Evolutionary conservation across 2,329 filamentous ascomycete species (phyloP).

Genomic region (Penicillium occitanis): DNA sequence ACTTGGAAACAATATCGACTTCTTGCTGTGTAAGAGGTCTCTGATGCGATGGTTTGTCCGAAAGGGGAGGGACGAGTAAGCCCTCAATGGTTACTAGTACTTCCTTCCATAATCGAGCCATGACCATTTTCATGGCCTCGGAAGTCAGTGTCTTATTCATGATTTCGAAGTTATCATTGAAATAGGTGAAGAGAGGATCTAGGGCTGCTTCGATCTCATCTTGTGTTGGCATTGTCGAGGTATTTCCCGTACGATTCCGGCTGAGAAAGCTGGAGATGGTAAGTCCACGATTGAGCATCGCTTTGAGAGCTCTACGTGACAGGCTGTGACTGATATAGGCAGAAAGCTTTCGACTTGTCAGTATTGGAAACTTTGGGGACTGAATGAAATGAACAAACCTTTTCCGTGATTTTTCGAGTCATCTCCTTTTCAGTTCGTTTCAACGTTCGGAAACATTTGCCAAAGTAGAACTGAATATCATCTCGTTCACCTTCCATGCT

Average conservation of each 20-base stretch:
- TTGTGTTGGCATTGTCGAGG: slow-evolving; percentile 60
- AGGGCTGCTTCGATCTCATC: slow-evolving; percentile 78
- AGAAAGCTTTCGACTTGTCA: slow-evolving; percentile 63
- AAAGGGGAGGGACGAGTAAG: slow-evolving; percentile 86
- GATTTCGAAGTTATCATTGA: slow-evolving; percentile 97
- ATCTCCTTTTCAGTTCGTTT: slow-evolving; percentile 97
- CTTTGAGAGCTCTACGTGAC: slow-evolving; percentile 75
- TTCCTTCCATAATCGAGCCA: slow-evolving; percentile 98
- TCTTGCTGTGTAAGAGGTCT: slow-evolving; percentile 81
- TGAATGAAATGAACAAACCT: slow-evolving; percentile 58
- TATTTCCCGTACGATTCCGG: slow-evolving; percentile 50
- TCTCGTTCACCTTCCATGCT: slow-evolving; percentile 99
- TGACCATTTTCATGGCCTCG: slow-evolving; percentile 96
- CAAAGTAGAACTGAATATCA: slow-evolving; percentile 98
- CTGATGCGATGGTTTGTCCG: slow-evolving; percentile 88
- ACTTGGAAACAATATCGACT: slow-evolving; percentile 90
- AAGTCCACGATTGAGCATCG: slow-evolving; percentile 71
- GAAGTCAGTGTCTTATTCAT: slow-evolving; percentile 97
- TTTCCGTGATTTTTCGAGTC: slow-evolving; percentile 97
- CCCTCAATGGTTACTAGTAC: slow-evolving; percentile 87
- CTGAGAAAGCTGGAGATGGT: slow-evolving; percentile 68
- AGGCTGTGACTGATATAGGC: slow-evolving; percentile 89
- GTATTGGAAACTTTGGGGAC: neutral
- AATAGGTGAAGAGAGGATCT: slow-evolving; percentile 84
- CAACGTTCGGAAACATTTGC: slow-evolving; percentile 90